Conservation (phyloP, 257 asterid species). For the Plantago elongata region DNA sequence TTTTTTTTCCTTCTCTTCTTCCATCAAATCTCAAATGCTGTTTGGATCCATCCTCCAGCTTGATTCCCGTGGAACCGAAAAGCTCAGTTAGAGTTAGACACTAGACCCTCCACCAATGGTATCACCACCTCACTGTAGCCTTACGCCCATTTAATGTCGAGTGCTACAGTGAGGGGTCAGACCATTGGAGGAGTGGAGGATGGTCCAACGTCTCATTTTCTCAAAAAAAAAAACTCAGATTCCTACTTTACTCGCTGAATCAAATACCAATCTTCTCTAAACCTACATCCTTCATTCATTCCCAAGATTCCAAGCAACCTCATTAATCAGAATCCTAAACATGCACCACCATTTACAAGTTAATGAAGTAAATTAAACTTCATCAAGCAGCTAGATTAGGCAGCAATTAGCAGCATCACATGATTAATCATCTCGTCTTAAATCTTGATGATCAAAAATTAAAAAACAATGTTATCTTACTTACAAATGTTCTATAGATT, state of each 20-base stretch:
- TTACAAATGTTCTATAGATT: neutral
- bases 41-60: too few relatives aligned
- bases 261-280: neutral
- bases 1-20: too few relatives aligned
- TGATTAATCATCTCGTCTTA: too few relatives aligned
- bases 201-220: neutral
- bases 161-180: too few relatives aligned
- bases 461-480: neutral
- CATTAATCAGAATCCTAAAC: neutral
- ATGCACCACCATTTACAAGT: neutral
- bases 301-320: slow-evolving; percentile 16
- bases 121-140: too few relatives aligned
- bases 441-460: too few relatives aligned
- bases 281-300: slow-evolving; percentile 10
- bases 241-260: neutral
- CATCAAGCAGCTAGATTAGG: neutral
- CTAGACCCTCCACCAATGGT: neutral
- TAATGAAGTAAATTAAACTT: neutral
- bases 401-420: too few relatives aligned
- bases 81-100: too few relatives aligned
- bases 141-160: too few relatives aligned
- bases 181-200: too few relatives aligned
- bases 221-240: neutral
- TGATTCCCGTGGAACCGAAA: too few relatives aligned
- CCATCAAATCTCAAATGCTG: too few relatives aligned